Evolutionary conservation across 257 asterid genomes (phyloP), one percentile per base, ranked within the genome.

Genomic region (Solanum medicagineum): DNA sequence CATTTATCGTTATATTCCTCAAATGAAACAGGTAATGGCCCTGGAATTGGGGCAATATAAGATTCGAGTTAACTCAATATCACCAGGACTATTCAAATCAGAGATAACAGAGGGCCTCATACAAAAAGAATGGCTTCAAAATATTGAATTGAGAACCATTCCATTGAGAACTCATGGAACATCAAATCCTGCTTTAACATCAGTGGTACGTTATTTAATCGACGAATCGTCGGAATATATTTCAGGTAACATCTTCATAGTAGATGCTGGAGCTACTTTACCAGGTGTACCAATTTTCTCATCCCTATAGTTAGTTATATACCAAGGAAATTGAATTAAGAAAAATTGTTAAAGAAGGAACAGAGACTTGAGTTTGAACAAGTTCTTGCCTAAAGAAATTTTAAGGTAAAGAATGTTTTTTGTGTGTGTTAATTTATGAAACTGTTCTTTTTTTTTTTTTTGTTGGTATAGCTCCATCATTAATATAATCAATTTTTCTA

Each of bases 41-140:
- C 0, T 92, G 87, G 98, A 94, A 87, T 84, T 94, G 71, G 98
- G 98, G 53, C 80, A 3, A 6, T 68, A 92, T 85, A 90, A 90
- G 40, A 95, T 95, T 85, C 89, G 94, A 84, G 97, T 95, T 87
- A 95, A 95, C 87, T 91, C 95, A 6, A 91, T 95, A 85, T 89
- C 98, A 8, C 97, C 96, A 0, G 98, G 96, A 42, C 87, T 95
- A 19, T 94, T 94, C 71, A 90, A 89, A 55, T 94, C 97, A 1
- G 98, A 95, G 91, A 95, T 93, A 80, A 95, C 98, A 0, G 85
- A 92, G 87, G 89, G 83, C n/a, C 95, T 94, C 20, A 47, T 94
- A 84, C 83, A 88, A 54, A 92, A 94, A 68, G 88, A 92, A 3
- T 94, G 97, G 98, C 88, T 93, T 11, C 88, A 88, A 8, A 89